These are phyloP conservation scores for Cladorrhinum sp. DNA, from an alignment of 2,329 filamentous ascomycete species.

Conservation along the genomic window DNA sequence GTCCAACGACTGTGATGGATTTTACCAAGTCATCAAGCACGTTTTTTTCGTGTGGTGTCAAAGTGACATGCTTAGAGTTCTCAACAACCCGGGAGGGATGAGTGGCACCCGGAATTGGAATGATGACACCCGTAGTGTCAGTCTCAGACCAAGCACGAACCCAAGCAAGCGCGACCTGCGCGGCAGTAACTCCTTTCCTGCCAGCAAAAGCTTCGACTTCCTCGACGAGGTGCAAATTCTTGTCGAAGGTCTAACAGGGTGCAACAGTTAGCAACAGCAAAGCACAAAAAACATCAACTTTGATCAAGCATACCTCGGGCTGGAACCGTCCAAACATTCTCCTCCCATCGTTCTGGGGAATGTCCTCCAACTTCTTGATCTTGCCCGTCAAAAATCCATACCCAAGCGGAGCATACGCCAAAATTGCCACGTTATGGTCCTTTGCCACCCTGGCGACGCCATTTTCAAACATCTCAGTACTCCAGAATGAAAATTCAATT, in stretches of 20 bases:
- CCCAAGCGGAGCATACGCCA: slow-evolving; percentile 51
- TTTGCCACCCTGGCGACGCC: slow-evolving; percentile 47
- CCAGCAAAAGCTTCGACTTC: slow-evolving; percentile 55
- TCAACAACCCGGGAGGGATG: slow-evolving; percentile 55
- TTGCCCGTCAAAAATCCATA: slow-evolving; percentile 50
- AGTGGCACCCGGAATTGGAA: slow-evolving; percentile 65
- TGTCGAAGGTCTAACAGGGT: slow-evolving; percentile 49
- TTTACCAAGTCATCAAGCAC: slow-evolving; percentile 45
- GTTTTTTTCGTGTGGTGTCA: slow-evolving; percentile 48
- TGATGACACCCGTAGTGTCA: slow-evolving; percentile 40
- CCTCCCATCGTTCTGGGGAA: slow-evolving; percentile 49
- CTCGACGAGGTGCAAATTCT: slow-evolving; percentile 60
- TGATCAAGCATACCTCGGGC: slow-evolving; percentile 34
- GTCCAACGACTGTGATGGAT: slow-evolving; percentile 22
- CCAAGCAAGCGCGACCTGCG: slow-evolving; percentile 66
- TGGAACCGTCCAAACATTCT: slow-evolving; percentile 56
- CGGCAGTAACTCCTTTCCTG: slow-evolving; percentile 56
- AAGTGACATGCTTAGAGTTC: slow-evolving; percentile 49
- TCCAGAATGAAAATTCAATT: slow-evolving; percentile 41
- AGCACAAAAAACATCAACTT: too few relatives aligned
- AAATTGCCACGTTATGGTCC: slow-evolving; percentile 58
- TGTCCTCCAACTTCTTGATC: slow-evolving; percentile 51
- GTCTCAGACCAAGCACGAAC: slow-evolving; percentile 48
- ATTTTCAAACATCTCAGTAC: slow-evolving; percentile 26
- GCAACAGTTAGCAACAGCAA: neutral